Evolutionary conservation across 441 rosid species (phyloP), one percentile per base, ranked within the genome.

Genomic region (Gossypium aridum): DNA sequence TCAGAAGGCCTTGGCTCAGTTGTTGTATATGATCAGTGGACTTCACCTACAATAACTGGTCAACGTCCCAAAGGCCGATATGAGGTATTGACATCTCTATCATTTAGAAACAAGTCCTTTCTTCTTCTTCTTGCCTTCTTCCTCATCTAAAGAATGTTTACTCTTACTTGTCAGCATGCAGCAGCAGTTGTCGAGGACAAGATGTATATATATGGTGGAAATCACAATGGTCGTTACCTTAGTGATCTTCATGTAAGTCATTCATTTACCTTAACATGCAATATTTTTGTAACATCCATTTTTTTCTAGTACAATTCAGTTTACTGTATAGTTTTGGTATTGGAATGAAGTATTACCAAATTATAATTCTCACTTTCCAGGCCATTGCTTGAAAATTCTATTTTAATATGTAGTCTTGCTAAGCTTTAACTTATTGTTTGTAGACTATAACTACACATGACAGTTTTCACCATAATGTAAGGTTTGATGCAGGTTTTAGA

Each of bases 141-240:
- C 25, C 16, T 75, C 20, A 80, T 73, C 79, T 80, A 69, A 89
- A 66, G 64, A 64, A n/a, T n/a, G n/a, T 45, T 25, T 71, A 45
- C 72, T 82, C 49, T 37, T 76, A 45, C 75, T 70, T 79, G 78
- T 65, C 90, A 97, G 99, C 99, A 97, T 78, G 99, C 91, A 73
- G 97, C 97, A 78, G 96, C 91, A 67, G 89, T 90, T 77, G 69
- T 97, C 82, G 92, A 90, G 80, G 97, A 97, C 78, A 91, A 88
- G 82, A 92, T 97, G 99, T 97, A 97, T 79, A 62, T 92, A 70
- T 89, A 79, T 78, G 99, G 98, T 73, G 99, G 99, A 82, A 97
- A 94, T 83, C 98, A 94, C 77, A 97, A 94, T 81, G 99, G 99
- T 10, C 98, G 98, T 51, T 94, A 94, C 84, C 97, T 94, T 65